Percentiles rank a stretch among this genome's conserved stretches.
phyloP scores from a whole-genome alignment of 2,329 filamentous ascomycete genomes.

The Penicillium sp. region DNA sequence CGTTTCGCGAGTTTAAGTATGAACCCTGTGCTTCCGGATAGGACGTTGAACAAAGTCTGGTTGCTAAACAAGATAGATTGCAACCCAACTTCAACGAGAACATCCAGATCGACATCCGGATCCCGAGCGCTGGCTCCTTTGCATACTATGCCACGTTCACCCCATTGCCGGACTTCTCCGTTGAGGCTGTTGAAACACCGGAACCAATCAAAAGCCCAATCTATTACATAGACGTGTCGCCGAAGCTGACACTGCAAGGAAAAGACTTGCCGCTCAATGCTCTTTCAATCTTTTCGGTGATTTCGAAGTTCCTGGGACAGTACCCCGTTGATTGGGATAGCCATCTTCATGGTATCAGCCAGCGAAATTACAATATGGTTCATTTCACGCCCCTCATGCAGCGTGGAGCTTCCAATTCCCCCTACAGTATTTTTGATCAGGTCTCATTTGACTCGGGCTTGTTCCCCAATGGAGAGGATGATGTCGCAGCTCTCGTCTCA shows the following conservation, averaged over 20 bases:
- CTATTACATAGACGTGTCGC: constrained; percentile 94
- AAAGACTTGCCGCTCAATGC: constrained; percentile 78
- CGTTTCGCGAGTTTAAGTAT: constrained; percentile 88
- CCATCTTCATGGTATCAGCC: constrained; percentile 82
- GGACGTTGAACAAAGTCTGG: constrained; percentile 1
- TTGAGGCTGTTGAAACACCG: constrained; percentile 50
- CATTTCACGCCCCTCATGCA: constrained; percentile 95
- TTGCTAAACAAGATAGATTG: constrained; percentile 54
- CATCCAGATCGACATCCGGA: constrained; percentile 84
- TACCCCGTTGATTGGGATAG: constrained; percentile 89
- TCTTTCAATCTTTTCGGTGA: constrained; percentile 85
- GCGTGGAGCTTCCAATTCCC: constrained; percentile 87
- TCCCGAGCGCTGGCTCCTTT: constrained; percentile 81
- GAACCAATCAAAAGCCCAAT: constrained; percentile 68
- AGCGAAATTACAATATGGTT: constrained; percentile 96
- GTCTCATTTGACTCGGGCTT: constrained; percentile 76
- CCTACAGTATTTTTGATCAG: constrained; percentile 95
- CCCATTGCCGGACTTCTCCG: constrained; percentile 76
- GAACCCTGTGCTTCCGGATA: constrained; percentile 27
- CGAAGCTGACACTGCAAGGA: constrained; percentile 72
- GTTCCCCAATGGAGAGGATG: constrained; percentile 82
- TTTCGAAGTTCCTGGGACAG: constrained; percentile 97
- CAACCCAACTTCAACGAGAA: constrained; percentile 89
- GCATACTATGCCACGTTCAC: constrained; percentile 93
- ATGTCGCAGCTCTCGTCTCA: constrained; percentile 72